Conservation (phyloP, 1,139 yeast species). For the Candida pseudocylindracea region DNA sequence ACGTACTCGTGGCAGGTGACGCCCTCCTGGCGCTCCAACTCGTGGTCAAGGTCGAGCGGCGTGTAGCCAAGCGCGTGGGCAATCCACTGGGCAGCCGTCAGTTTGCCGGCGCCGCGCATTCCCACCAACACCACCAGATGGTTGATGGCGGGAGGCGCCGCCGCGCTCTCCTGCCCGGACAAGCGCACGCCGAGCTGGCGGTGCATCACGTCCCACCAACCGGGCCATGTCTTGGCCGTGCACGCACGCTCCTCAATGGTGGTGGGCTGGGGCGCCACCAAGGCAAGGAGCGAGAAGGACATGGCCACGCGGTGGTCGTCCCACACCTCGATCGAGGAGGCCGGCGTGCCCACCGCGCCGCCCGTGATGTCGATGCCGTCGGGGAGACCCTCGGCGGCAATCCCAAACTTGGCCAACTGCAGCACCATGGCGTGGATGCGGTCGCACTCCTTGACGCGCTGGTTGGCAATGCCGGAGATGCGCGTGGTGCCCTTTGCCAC, state of each 20-base stretch:
- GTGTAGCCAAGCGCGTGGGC: conserved; percentile 51
- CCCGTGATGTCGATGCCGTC: conserved; percentile 89
- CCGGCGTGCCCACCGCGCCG: conserved; percentile 19
- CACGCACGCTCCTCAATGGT: conserved; percentile 71
- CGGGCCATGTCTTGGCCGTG: conserved; percentile 98
- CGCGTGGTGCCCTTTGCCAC: conserved; percentile 32
- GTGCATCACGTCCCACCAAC: conserved; percentile 95
- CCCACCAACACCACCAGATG: conserved; percentile 65
- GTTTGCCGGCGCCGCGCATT: conserved; percentile 97
- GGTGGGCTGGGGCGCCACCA: conserved; percentile 27
- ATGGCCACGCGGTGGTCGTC: conserved; percentile 98
- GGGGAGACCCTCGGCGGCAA: conserved; percentile 56
- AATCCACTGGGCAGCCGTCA: conserved; percentile 68
- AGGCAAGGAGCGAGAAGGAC: conserved; percentile 81
- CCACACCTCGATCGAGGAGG: conserved; percentile 36
- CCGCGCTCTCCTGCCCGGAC: conserved; percentile 37
- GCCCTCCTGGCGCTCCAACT: conserved; percentile 52
- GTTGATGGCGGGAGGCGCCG: conserved; percentile 15
- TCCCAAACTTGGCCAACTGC: conserved; percentile 81
- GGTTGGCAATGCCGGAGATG: conserved; percentile 92
- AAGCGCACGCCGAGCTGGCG: conserved; percentile 39
- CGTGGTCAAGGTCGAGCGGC: conserved; percentile 56
- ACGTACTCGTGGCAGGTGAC: no score
- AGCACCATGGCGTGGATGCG: conserved; percentile 88
- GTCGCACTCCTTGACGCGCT: conserved; percentile 93